Conservation (phyloP, 345 rosid species). For the Murraya paniculata region DNA sequence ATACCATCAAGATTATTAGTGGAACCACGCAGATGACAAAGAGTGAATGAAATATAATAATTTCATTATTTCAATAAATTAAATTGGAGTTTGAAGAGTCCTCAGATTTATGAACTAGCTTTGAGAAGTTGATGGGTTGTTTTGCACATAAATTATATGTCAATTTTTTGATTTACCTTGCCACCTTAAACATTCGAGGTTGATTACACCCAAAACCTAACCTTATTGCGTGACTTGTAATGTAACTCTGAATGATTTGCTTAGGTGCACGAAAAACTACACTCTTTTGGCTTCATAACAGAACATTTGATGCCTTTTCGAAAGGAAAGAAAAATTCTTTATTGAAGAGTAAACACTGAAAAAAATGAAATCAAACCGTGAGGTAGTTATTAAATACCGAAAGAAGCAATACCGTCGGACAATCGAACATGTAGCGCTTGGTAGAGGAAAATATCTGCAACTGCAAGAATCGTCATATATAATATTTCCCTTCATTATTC, state of each 20-base stretch:
- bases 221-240: conserved; percentile 6
- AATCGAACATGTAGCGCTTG: neutral
- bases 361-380: too few species aligned
- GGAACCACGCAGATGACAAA: too few species aligned
- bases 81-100: neutral
- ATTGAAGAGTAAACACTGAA: too few species aligned
- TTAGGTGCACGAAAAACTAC: neutral
- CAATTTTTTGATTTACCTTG: neutral
- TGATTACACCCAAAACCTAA: neutral
- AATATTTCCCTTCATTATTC: neutral
- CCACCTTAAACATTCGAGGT: neutral
- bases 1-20: too few species aligned
- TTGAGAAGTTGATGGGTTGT: neutral
- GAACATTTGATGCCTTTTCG: neutral
- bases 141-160: too few species aligned
- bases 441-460: neutral
- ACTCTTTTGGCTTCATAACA: neutral
- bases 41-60: too few species aligned
- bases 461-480: neutral
- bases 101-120: neutral
- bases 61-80: neutral
- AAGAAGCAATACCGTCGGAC: neutral
- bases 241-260: too few species aligned
- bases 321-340: neutral
- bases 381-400: neutral